Conservation (phyloP, 208 protist species). For the Phytomonas francai region DNA sequence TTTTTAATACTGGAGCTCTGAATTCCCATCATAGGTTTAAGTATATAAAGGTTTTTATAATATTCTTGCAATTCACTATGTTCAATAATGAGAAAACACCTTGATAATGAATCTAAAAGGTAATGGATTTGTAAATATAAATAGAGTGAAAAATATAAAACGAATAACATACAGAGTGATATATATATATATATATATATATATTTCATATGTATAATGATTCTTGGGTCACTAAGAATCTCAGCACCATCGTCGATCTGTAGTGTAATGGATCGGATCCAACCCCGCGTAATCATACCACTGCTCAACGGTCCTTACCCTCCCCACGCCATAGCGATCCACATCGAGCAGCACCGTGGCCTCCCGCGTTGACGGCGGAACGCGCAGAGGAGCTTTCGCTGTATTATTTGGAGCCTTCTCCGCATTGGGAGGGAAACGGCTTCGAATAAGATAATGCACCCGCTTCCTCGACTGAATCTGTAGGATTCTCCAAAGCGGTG, state of each 20-base stretch:
- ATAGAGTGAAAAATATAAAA: background rate
- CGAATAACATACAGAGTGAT: constrained; percentile 9
- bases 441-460: constrained; percentile 51
- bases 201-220: background rate
- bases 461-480: constrained; percentile 27
- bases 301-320: constrained; percentile 34
- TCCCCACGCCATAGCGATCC: constrained; percentile 69
- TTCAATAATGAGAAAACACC: constrained; percentile 3
- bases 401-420: background rate
- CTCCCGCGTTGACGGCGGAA: constrained; percentile 21
- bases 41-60: background rate
- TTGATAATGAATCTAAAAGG: no score
- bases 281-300: constrained; percentile 74
- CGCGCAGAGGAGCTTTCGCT: constrained; percentile 4
- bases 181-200: constrained; percentile 12
- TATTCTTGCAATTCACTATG: background rate
- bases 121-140: background rate
- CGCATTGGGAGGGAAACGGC: constrained; percentile 5
- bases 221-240: background rate
- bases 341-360: constrained; percentile 43
- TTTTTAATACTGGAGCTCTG: background rate
- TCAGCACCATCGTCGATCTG: constrained; percentile 56
- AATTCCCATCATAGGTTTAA: background rate
- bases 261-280: constrained; percentile 31
- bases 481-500: constrained; percentile 15